These are phyloP conservation scores for Dipteronia dyeriana DNA, from an alignment of 345 rosid species.

Conservation along the genomic window DNA sequence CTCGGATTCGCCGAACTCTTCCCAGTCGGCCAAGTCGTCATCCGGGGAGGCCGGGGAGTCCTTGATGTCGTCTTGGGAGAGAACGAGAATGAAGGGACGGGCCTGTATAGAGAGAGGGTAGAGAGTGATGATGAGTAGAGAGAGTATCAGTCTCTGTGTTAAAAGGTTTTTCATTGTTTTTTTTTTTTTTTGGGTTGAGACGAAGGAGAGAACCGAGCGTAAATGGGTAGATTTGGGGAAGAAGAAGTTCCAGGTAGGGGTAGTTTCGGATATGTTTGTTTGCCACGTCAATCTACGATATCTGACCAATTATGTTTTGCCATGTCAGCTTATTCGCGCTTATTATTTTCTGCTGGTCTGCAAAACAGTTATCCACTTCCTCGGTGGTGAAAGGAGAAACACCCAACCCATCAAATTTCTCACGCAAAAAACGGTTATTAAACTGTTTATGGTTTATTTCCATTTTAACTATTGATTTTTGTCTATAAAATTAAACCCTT, in stretches of 20 bases:
- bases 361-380: neutral
- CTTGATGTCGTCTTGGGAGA: slow-evolving; percentile 87
- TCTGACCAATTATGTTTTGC: slow-evolving; percentile 13
- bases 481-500: too few species aligned
- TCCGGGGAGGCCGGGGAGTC: slow-evolving; percentile 44
- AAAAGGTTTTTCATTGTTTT: slow-evolving; percentile 23
- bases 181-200: neutral
- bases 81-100: slow-evolving; percentile 69
- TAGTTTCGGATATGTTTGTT: slow-evolving; percentile 1
- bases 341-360: neutral
- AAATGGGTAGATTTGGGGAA: neutral
- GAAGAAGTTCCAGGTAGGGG: slow-evolving; percentile 2
- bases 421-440: too few species aligned
- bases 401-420: too few species aligned
- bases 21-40: slow-evolving; percentile 63
- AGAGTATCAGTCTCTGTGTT: slow-evolving; percentile 27
- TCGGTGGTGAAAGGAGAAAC: neutral
- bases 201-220: neutral
- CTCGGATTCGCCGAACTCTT: slow-evolving; percentile 74
- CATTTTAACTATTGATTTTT: too few species aligned
- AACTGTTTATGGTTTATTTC: too few species aligned
- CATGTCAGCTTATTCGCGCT: slow-evolving; percentile 6
- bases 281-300: slow-evolving; percentile 12
- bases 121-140: slow-evolving; percentile 36
- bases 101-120: slow-evolving; percentile 43